Evolutionary conservation across 768 basidiomycete genomes (phyloP), one percentile per base, ranked within the genome.

Genomic region (Crepidotus variabilis): DNA sequence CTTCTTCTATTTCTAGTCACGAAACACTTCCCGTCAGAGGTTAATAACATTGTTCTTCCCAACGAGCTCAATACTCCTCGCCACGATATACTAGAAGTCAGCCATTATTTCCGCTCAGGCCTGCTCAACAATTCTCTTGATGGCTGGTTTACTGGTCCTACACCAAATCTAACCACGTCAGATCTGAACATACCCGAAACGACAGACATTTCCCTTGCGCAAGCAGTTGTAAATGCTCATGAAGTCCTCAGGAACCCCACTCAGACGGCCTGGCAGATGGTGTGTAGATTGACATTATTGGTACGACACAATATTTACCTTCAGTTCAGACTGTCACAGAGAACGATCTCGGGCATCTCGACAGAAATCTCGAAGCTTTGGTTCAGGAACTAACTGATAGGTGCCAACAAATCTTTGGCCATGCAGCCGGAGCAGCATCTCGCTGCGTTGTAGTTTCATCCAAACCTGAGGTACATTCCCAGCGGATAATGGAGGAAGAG

Each of bases 1-100:
- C 7, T 52, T 22, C 13, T 24, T 45, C 20, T 16, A 23, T 14
- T 51, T 16, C 20, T 20, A 51, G 20, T 39, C 43, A 13, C 59
- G 23, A 55, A 58, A 57, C 62, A 59, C 60, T 50, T 39, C 55
- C 61, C 57, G 35, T 57, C 63, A 82, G 79, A 78, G 69, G 81
- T 79, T 49, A 69, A 72, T 55, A 78, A 79, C 55, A 73, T 77
- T 56, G 85, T 83, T 64, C 71, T 81, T 34, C 68, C 76, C 48
- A 75, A 72, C 58, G 88, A 90, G 51, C 69, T 73, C 50, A 78
- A 72, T 58, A 73, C 77, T 50, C 72, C 81, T 33, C 79, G 83
- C 55, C 83, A 90, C 65, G 91, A 93, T 69, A 78, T 87, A 58
- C 75, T 92, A 51, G 88, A 91, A 75, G 90, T 89, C 51, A 89